phyloP scores from a whole-genome alignment of 441 rosid species.

The Gossypium lobatum region DNA sequence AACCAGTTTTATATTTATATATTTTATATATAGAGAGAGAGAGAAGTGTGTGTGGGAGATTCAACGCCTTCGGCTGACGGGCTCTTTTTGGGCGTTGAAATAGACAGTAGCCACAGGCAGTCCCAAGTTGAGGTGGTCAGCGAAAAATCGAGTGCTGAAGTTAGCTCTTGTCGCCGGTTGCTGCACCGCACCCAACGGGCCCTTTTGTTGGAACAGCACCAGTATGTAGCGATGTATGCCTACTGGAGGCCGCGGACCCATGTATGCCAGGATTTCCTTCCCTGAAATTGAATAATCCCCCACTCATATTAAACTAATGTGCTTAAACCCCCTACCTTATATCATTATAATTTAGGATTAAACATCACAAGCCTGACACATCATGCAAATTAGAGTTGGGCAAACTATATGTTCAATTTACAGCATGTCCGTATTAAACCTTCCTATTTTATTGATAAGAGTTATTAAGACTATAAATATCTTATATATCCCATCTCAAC shows the following conservation, averaged over 20 bases:
- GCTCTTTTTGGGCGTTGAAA: conserved; percentile 84
- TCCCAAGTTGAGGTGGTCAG: conserved; percentile 54
- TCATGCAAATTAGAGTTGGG: too few species aligned
- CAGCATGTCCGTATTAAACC: too few species aligned
- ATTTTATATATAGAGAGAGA: background rate
- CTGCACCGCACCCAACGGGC: conserved; percentile 49
- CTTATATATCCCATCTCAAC: too few species aligned
- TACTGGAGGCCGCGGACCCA: conserved; percentile 69
- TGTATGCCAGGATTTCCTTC: conserved; percentile 55
- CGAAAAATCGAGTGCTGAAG: conserved; percentile 69
- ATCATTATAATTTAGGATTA: too few species aligned
- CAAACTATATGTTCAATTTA: too few species aligned
- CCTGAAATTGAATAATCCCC: conserved; percentile 32
- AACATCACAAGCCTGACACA: too few species aligned
- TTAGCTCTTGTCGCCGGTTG: conserved; percentile 52
- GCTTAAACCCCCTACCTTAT: too few species aligned
- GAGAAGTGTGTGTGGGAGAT: background rate
- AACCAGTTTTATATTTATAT: background rate
- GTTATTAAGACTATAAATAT: too few species aligned
- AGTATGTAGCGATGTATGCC: conserved; percentile 85
- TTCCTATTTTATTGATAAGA: too few species aligned
- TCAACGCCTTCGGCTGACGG: conserved; percentile 63
- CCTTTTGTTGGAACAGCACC: conserved; percentile 71
- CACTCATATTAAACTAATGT: background rate
- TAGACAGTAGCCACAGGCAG: conserved; percentile 73